Evolutionary conservation across 371 early-diverging fungal genomes (phyloP), one percentile per base, ranked within the genome.

Genomic region (Mortierella sp.): DNA sequence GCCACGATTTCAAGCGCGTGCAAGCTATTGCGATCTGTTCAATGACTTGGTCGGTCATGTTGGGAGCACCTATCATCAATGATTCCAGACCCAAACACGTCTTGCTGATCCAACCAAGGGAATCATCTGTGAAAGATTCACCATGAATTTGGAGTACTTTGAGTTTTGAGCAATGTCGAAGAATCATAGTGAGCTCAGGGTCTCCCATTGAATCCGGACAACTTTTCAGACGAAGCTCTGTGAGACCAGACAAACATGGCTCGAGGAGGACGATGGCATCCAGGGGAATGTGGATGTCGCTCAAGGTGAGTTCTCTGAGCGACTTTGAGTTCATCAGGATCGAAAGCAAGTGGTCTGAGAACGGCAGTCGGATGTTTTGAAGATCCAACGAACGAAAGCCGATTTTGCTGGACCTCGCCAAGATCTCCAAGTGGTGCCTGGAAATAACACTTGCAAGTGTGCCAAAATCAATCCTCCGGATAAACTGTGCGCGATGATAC

Each of bases 401-500:
- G 23, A 76, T 45, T 23, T 60, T 60, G 27, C 34, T 53, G 3
- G 76, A 76, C n/a, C 76, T 61, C 12, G 76, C 76, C 54, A 76
- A 30, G 54, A 74, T 65, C 56, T 74, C 76, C n/a, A 74, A 46
- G 51, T 74, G 76, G 42, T 74, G 53, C 9, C 27, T 30, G 8
- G 65, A 69, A 30, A 76, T 27, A 0, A 26, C 34, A 14, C 49
- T 45, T 18, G 49, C 63, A 12, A 76, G 24, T 14, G 34, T 16
- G 5, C 38, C 42, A 49, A 76, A 69, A 52, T 76, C 66, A 48
- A 76, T 56, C 10, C 24, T 24, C 4, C 76, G 76, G 41, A 76
- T 76, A 51, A 76, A 69, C 47, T 69, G 70, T n/a, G 58, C 76
- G 1, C 76, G 64, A 18, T 69, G 70, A 53, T 61, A 69, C 50